These are phyloP conservation scores for Cantharellus cinnabarinus DNA, from an alignment of 768 basidiomycete genomes.

Conservation along the genomic window DNA sequence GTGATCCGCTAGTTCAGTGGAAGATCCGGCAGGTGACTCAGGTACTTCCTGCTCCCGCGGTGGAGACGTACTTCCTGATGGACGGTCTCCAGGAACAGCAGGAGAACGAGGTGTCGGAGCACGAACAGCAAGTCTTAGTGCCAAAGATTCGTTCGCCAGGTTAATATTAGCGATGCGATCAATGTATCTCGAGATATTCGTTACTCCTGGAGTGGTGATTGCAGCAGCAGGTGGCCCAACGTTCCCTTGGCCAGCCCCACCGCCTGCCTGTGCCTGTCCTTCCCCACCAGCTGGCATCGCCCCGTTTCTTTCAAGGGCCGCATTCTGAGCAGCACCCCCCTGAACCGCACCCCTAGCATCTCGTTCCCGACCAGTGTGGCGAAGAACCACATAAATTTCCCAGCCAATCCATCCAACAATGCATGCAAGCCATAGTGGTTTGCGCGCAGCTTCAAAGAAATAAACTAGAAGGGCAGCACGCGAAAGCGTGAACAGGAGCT, in stretches of 20 bases:
- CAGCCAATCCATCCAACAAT: not conserved
- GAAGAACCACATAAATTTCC: not conserved
- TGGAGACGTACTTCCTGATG: not conserved
- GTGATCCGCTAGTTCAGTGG: not conserved
- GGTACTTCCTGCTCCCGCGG: not conserved
- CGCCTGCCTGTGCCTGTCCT: not conserved
- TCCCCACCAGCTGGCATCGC: not conserved
- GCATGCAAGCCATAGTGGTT: not conserved
- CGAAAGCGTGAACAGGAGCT: not conserved
- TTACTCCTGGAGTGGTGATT: not conserved
- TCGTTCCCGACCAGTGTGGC: not conserved
- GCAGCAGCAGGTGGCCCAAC: not conserved
- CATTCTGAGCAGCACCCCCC: not conserved
- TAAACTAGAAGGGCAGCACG: not conserved
- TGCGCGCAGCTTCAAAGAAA: not conserved
- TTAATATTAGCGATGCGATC: not conserved
- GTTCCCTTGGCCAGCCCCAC: too few relatives aligned
- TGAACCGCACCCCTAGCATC: not conserved
- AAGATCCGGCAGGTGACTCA: not conserved
- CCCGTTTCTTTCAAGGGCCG: not conserved
- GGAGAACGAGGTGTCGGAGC: not conserved
- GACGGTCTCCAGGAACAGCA: not conserved
- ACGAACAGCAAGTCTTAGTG: not conserved
- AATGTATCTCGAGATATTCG: not conserved
- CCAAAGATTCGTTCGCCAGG: not conserved